A percentile compares a stretch with the other conserved stretches of the same genome.
Evolutionary conservation across 1,284 basidiomycete species (phyloP).

Genomic region (Trametes hirsuta): DNA sequence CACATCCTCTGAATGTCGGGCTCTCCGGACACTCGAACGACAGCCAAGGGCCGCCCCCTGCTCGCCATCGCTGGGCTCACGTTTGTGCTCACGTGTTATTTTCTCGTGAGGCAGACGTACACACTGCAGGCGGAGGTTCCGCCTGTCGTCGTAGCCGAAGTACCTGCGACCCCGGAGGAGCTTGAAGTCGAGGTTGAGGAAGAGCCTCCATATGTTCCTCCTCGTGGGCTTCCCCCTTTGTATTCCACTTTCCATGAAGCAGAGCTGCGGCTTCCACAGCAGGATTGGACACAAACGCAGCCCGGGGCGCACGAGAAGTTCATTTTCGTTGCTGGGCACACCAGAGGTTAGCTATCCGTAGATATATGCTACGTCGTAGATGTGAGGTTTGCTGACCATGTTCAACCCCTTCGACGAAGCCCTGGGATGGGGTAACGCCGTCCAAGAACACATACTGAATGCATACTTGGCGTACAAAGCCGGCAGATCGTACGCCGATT

Average conservation of each 20-base stretch:
- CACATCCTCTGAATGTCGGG: slow-evolving; percentile 4
- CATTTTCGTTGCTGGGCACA: slow-evolving; percentile 29
- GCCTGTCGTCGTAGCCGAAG: not conserved
- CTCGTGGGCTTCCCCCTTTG: slow-evolving; percentile 6
- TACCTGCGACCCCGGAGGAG: not conserved
- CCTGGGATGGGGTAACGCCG: slow-evolving; percentile 52
- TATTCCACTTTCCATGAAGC: slow-evolving; percentile 9
- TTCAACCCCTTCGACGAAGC: not conserved
- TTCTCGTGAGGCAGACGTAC: not conserved
- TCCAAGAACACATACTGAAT: slow-evolving; percentile 55
- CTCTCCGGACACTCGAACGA: not conserved
- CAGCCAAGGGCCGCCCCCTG: not conserved
- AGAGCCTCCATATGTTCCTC: not conserved
- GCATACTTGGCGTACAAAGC: slow-evolving; percentile 50
- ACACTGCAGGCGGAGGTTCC: not conserved
- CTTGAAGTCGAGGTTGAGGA: not conserved
- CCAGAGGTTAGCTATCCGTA: slow-evolving; percentile 2
- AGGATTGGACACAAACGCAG: slow-evolving; percentile 25
- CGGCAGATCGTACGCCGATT: slow-evolving; percentile 43
- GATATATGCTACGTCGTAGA: not conserved
- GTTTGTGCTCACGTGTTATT: slow-evolving; percentile 1
- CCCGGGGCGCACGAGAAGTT: slow-evolving; percentile 10
- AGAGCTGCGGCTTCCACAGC: slow-evolving; percentile 13
- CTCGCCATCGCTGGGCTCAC: slow-evolving; percentile 1
- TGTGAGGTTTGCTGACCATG: not conserved